These are phyloP conservation scores for Aspergillus sp. DNA, from an alignment of 2,329 filamentous ascomycete species.

Conservation along the genomic window DNA sequence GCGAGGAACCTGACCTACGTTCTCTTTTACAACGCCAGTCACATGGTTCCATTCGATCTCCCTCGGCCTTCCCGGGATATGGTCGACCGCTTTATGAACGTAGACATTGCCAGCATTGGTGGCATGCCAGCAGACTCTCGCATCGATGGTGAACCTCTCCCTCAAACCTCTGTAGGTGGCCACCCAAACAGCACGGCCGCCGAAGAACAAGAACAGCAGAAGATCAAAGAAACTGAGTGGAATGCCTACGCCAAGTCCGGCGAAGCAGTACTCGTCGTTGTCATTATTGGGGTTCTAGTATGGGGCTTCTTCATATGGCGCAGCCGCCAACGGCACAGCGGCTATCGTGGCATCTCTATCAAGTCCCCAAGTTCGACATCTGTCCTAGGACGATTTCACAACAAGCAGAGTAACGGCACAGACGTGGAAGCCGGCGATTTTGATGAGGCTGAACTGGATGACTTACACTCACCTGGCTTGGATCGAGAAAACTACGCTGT, in stretches of 20 bases:
- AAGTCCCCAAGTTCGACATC: slow-evolving; percentile 43
- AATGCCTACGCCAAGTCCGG: slow-evolving; percentile 84
- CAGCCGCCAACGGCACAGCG: slow-evolving; percentile 50
- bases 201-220: slow-evolving; percentile 67
- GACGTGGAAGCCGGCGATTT: slow-evolving; percentile 64
- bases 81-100: slow-evolving; percentile 93
- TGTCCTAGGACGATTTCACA: slow-evolving; percentile 50
- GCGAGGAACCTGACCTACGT: slow-evolving; percentile 95
- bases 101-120: slow-evolving; percentile 87
- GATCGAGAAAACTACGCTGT: slow-evolving; percentile 47
- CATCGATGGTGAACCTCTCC: slow-evolving; percentile 82
- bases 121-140: slow-evolving; percentile 74
- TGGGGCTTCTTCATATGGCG: slow-evolving; percentile 74
- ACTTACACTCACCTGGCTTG: slow-evolving; percentile 44
- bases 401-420: slow-evolving; percentile 37
- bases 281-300: slow-evolving; percentile 67
- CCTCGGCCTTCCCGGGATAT: slow-evolving; percentile 86
- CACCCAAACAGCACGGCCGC: slow-evolving; percentile 67
- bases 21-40: slow-evolving; percentile 89
- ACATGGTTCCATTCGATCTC: slow-evolving; percentile 98
- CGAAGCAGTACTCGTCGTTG: slow-evolving; percentile 79
- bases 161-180: slow-evolving; percentile 73
- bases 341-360: slow-evolving; percentile 43
- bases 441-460: slow-evolving; percentile 61
- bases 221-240: slow-evolving; percentile 83